These are phyloP conservation scores for Metschnikowia similis DNA, from an alignment of 805 yeast genomes.

Conservation along the genomic window DNA sequence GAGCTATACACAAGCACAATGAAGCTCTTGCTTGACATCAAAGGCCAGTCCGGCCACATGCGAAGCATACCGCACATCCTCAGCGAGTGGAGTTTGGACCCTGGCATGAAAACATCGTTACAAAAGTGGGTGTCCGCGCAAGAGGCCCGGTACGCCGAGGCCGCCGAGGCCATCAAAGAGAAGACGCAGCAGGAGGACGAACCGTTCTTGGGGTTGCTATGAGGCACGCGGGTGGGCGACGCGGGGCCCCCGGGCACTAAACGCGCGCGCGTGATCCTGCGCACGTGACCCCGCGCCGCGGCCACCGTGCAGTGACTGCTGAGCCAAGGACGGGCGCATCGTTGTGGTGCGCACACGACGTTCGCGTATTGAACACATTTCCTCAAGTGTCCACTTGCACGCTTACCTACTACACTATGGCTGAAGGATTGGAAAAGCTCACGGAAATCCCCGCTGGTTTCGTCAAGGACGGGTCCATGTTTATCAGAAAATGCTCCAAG, in stretches of 20 bases:
- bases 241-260: too few species aligned
- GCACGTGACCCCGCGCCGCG: too few species aligned
- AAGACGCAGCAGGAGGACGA: conserved; percentile 29
- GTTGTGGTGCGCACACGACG: conserved; percentile 8
- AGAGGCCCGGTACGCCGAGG: conserved; percentile 20
- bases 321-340: not conserved
- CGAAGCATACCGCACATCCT: conserved; percentile 30
- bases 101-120: conserved; percentile 23
- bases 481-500: conserved; percentile 87
- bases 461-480: conserved; percentile 85
- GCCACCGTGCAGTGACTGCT: too few species aligned
- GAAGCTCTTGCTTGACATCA: conserved; percentile 24
- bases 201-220: conserved; percentile 29
- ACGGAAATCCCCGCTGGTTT: conserved; percentile 88
- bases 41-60: conserved; percentile 24
- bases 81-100: conserved; percentile 35
- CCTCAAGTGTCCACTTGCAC: not conserved
- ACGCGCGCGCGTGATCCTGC: too few species aligned
- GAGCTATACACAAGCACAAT: conserved; percentile 20
- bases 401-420: conserved; percentile 25
- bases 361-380: conserved; percentile 11
- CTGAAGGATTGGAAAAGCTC: conserved; percentile 67
- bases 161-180: conserved; percentile 22
- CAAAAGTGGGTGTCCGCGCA: conserved; percentile 19
- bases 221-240: not conserved